Conservation (phyloP, 2,329 filamentous ascomycete genomes). For the Exophiala lecanii-corni region DNA sequence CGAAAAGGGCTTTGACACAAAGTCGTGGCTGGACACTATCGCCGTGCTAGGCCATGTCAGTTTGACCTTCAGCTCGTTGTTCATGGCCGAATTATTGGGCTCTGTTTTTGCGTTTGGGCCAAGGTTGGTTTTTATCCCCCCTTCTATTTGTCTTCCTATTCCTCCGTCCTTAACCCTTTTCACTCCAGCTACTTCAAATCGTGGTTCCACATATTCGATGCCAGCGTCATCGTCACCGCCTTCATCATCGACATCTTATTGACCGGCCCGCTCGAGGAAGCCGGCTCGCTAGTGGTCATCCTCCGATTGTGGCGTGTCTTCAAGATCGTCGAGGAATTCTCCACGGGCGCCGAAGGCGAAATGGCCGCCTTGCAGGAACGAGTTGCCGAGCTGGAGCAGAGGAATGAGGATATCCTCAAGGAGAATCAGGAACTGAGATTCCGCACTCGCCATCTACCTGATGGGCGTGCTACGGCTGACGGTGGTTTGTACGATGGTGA, state of each 20-base stretch:
- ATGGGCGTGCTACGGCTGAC: too few species aligned
- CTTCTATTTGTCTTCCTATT: conserved; percentile 3
- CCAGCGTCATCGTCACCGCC: conserved; percentile 56
- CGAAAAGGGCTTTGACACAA: conserved; percentile 22
- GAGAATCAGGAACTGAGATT: conserved; percentile 18
- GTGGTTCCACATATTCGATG: conserved; percentile 62
- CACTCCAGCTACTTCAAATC: conserved; percentile 50
- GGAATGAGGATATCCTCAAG: conserved; percentile 25
- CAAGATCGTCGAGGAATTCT: conserved; percentile 66
- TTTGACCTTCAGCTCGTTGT: conserved; percentile 59
- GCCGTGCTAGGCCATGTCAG: conserved; percentile 49
- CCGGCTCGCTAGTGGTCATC: conserved; percentile 60
- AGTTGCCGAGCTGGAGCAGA: conserved; percentile 39
- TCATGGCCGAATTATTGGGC: conserved; percentile 58
- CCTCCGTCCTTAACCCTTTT: not conserved
- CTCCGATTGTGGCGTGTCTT: conserved; percentile 65
- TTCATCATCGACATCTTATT: conserved; percentile 60
- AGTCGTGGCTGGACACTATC: conserved; percentile 34
- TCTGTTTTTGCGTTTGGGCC: conserved; percentile 60
- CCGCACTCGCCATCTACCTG: conserved; percentile 1
- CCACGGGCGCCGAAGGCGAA: conserved; percentile 58
- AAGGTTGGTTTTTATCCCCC: conserved; percentile 40
- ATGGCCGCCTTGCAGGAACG: conserved; percentile 54
- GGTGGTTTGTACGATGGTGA: too few species aligned
- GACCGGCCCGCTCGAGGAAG: conserved; percentile 57